These are phyloP conservation scores for Ampelomyces quisqualis DNA, from an alignment of 2,329 filamentous ascomycete genomes.

Conservation along the genomic window DNA sequence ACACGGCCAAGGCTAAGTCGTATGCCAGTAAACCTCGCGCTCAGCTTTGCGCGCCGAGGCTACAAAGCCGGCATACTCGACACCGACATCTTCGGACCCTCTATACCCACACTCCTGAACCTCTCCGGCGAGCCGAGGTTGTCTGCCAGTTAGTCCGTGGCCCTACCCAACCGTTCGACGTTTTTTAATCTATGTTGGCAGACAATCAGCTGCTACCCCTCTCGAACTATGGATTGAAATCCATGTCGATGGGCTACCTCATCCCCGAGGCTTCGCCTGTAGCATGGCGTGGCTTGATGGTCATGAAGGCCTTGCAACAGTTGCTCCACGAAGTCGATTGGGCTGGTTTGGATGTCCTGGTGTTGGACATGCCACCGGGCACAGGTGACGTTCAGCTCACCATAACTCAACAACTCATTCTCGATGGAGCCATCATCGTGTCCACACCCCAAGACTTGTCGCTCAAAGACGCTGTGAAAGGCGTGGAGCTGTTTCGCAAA, in stretches of 20 bases:
- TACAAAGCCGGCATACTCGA: constrained; percentile 86
- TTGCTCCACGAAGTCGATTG: constrained; percentile 94
- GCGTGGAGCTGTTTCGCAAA: constrained; percentile 89
- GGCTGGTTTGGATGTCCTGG: constrained; percentile 82
- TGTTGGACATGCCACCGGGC: constrained; percentile 88
- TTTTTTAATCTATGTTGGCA: constrained; percentile 36
- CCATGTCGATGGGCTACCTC: constrained; percentile 98
- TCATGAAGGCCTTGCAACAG: constrained; percentile 95
- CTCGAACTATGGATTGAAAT: constrained; percentile 92
- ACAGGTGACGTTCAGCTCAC: constrained; percentile 95
- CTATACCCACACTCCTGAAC: constrained; percentile 85
- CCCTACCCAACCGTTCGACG: background rate
- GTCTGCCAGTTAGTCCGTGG: constrained; percentile 61
- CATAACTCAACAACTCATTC: constrained; percentile 90
- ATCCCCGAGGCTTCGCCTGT: constrained; percentile 78
- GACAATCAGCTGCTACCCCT: constrained; percentile 82
- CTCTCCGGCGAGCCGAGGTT: constrained; percentile 76
- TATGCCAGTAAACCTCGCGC: constrained; percentile 69
- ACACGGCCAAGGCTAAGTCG: constrained; percentile 3
- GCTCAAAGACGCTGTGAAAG: constrained; percentile 86
- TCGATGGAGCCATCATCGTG: constrained; percentile 84
- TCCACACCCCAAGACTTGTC: constrained; percentile 93
- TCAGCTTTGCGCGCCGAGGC: constrained; percentile 80
- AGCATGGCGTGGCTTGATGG: constrained; percentile 95
- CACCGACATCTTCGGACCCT: constrained; percentile 95